Evolutionary conservation across 1,139 yeast species (phyloP).

Genomic region (Zygoascus sp.): DNA sequence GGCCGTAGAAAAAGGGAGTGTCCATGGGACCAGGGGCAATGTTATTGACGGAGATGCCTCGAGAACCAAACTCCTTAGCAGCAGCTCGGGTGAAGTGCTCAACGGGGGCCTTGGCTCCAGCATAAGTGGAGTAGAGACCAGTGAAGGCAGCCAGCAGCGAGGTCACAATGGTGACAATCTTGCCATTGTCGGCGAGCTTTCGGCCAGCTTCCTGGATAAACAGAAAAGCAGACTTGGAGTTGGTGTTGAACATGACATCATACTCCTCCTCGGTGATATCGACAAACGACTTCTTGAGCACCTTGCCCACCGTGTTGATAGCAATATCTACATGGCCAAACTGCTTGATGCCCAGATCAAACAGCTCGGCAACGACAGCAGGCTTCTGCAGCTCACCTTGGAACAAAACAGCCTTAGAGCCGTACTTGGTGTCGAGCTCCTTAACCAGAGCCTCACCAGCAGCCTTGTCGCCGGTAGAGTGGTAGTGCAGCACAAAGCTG

Average conservation of each 20-base stretch:
- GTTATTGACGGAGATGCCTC: constrained; percentile 23
- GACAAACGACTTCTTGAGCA: constrained; percentile 54
- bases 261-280: constrained; percentile 51
- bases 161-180: constrained; percentile 54
- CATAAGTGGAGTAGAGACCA: constrained; percentile 45
- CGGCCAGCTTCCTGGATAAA: constrained; percentile 56
- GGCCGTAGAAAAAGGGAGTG: constrained; percentile 41
- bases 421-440: constrained; percentile 35
- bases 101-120: constrained; percentile 23
- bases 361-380: constrained; percentile 42
- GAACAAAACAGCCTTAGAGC: constrained; percentile 43
- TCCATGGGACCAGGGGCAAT: constrained; percentile 26
- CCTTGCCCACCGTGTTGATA: constrained; percentile 62
- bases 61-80: constrained; percentile 22
- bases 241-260: constrained; percentile 49
- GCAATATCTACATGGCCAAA: constrained; percentile 57
- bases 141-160: constrained; percentile 64
- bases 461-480: constrained; percentile 41
- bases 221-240: constrained; percentile 58
- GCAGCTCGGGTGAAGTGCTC: constrained; percentile 25
- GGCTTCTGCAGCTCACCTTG: constrained; percentile 48
- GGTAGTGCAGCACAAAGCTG: constrained; percentile 54
- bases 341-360: constrained; percentile 41
- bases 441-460: constrained; percentile 41
- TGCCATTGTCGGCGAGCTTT: constrained; percentile 48